These are phyloP conservation scores for Mimosa pudica DNA, from an alignment of 306 rosid genomes.

Conservation along the genomic window DNA sequence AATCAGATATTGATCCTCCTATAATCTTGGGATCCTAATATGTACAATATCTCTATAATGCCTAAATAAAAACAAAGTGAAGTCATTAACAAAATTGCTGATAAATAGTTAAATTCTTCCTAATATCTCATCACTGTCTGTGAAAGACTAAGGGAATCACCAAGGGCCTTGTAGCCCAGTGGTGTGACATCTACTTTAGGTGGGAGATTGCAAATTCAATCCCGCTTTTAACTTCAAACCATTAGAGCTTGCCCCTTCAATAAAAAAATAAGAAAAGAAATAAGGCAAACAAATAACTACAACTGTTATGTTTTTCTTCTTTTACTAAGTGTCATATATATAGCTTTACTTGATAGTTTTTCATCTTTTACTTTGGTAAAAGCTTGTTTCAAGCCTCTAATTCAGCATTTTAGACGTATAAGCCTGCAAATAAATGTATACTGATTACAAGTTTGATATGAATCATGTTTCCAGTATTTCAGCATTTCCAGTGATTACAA, in stretches of 20 bases:
- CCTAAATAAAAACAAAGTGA: neutral
- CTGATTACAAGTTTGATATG: conserved; percentile 6
- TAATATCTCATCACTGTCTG: neutral
- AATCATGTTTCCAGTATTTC: conserved; percentile 20
- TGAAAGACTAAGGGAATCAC: too few species aligned
- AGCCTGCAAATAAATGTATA: conserved; percentile 9
- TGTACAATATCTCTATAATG: neutral
- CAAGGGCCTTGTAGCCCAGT: too few species aligned
- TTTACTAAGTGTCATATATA: neutral
- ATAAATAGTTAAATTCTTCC: neutral
- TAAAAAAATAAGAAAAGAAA: neutral
- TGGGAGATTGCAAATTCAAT: too few species aligned
- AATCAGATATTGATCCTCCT: too few species aligned
- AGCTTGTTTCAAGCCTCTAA: neutral
- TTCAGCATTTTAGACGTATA: conserved; percentile 7
- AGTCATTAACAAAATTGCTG: neutral
- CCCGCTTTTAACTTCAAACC: too few species aligned
- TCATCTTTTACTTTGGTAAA: neutral
- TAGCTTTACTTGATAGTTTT: too few species aligned
- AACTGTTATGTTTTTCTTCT: neutral
- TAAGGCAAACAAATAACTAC: neutral
- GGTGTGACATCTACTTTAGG: too few species aligned
- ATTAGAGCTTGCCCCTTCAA: too few species aligned
- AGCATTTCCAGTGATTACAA: too few species aligned
- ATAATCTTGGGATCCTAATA: too few species aligned